phyloP scores from a whole-genome alignment of 1,139 yeast species.

The Magnusiomyces paraingens region DNA sequence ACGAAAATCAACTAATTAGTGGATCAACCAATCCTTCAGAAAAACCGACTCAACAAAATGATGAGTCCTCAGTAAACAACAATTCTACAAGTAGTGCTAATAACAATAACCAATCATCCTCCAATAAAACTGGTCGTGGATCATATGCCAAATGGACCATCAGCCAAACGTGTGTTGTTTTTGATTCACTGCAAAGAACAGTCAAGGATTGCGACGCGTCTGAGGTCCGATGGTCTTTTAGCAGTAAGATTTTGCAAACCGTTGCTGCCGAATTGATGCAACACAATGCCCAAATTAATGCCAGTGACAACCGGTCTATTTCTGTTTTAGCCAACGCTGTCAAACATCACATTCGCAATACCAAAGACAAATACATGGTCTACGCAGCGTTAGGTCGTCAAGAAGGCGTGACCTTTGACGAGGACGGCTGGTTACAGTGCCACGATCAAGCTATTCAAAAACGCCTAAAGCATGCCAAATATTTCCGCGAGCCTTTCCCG shows the following conservation, averaged over 20 bases:
- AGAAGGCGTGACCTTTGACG: constrained; percentile 4
- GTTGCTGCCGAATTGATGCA: constrained; percentile 3
- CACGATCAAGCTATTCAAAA: not conserved
- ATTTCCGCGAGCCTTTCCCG: constrained; percentile 6
- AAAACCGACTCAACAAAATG: not conserved
- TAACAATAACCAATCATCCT: not conserved
- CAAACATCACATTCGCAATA: constrained; percentile 6
- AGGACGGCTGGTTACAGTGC: constrained; percentile 6
- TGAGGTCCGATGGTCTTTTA: constrained; percentile 6
- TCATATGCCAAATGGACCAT: constrained; percentile 5
- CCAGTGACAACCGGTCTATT: not conserved
- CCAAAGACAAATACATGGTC: constrained; percentile 3
- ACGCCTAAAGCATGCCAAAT: constrained; percentile 4
- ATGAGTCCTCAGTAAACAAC: not conserved
- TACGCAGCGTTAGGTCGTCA: constrained; percentile 1
- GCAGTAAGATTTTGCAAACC: not conserved
- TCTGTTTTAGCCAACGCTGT: constrained; percentile 1
- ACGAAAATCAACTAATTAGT: not conserved
- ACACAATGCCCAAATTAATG: not conserved
- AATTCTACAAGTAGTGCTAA: not conserved
- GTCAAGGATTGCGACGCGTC: constrained; percentile 1
- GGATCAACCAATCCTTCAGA: not conserved
- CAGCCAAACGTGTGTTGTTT: constrained; percentile 1
- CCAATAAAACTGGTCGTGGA: not conserved
- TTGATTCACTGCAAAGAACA: not conserved